phyloP scores from a whole-genome alignment of 2,329 filamentous ascomycete genomes.

The Verruconis gallopava region DNA sequence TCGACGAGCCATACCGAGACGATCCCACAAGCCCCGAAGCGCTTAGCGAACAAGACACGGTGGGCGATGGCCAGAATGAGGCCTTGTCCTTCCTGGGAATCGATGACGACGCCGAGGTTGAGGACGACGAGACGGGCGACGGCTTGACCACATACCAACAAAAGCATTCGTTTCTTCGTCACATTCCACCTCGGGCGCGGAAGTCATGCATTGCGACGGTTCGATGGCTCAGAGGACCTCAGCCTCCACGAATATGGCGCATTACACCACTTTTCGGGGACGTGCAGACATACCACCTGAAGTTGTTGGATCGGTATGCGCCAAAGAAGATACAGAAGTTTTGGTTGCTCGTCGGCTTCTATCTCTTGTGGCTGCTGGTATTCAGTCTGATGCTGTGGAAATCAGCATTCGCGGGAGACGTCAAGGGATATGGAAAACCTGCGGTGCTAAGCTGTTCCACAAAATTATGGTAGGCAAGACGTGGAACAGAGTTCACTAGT shows the following conservation, averaged over 20 bases:
- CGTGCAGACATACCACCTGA: constrained; percentile 54
- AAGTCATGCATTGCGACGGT: constrained; percentile 24
- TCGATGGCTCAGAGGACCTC: constrained; percentile 36
- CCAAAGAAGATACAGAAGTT: constrained; percentile 46
- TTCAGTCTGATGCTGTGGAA: constrained; percentile 57
- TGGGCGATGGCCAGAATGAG: constrained; percentile 8
- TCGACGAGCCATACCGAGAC: constrained; percentile 9
- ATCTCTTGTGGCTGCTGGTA: constrained; percentile 53
- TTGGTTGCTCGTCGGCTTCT: constrained; percentile 46
- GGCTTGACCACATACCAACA: constrained; percentile 8
- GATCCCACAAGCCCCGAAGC: constrained; percentile 4
- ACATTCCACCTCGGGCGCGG: constrained; percentile 42
- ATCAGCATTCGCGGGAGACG: constrained; percentile 45
- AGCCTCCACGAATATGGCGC: constrained; percentile 35
- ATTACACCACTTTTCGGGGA: constrained; percentile 45
- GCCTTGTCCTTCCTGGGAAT: constrained; percentile 9
- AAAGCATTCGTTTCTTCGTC: constrained; percentile 8
- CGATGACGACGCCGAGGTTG: constrained; percentile 3
- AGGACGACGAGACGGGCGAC: background rate
- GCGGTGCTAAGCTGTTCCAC: constrained; percentile 52
- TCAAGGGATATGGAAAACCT: constrained; percentile 55
- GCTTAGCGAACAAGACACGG: constrained; percentile 7
- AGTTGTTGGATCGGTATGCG: constrained; percentile 48
- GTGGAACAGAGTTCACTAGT: constrained; percentile 18
- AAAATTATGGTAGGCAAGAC: constrained; percentile 54